Evolutionary conservation across 2,329 filamentous ascomycete genomes (phyloP).

Genomic region (Diplodia corticola): DNA sequence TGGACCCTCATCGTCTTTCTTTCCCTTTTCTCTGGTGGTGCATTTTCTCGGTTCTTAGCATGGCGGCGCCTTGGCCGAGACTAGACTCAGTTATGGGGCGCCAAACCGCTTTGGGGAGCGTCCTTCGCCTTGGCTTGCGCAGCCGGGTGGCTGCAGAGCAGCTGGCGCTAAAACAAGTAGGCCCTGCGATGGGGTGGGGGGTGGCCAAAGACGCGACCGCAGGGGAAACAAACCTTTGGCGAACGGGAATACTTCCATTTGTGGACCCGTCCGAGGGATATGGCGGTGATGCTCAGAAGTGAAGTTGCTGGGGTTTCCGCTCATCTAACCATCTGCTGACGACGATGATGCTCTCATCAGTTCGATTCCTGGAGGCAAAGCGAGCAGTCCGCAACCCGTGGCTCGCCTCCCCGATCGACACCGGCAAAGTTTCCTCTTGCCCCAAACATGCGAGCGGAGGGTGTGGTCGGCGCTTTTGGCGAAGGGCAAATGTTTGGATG

Average conservation of each 20-base stretch:
- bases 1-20: neutral
- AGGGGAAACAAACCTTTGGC: neutral
- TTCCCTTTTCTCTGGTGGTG: neutral
- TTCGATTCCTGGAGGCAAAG: neutral
- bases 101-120: neutral
- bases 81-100: neutral
- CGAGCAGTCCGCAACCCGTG: neutral
- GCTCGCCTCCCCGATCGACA: neutral
- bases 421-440: neutral
- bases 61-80: neutral
- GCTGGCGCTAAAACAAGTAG: neutral
- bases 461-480: neutral
- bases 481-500: neutral
- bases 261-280: neutral
- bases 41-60: neutral
- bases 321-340: neutral
- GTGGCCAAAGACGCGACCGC: conserved; percentile 1
- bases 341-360: neutral
- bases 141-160: neutral
- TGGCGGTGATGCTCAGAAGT: neutral
- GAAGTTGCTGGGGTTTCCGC: neutral
- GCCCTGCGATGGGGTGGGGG: neutral
- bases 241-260: neutral
- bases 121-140: neutral
- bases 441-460: neutral